Conservation (phyloP, 192 early-diverging fungal genomes). For the Anaeromyces robustus region DNA sequence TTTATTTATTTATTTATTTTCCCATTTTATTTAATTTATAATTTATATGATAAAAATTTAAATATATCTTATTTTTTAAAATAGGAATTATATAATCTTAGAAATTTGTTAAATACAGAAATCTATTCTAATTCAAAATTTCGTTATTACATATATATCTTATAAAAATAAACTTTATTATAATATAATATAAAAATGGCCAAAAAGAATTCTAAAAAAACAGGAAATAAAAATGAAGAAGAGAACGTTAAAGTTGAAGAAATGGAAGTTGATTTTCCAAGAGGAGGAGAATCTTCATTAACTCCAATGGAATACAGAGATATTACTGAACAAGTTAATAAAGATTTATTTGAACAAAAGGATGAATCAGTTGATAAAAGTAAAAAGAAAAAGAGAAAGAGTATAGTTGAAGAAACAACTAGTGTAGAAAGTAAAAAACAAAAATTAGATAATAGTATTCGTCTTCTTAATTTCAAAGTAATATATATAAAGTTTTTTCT, state of each 20-base stretch:
- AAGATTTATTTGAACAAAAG: conserved; percentile 33
- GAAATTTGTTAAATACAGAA: too few species aligned
- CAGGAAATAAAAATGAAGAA: background rate
- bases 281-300: conserved; percentile 62
- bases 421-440: background rate
- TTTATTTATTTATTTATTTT: too few species aligned
- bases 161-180: background rate
- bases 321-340: conserved; percentile 53
- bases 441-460: background rate
- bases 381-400: background rate
- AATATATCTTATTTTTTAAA: too few species aligned
- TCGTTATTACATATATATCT: too few species aligned
- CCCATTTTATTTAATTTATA: too few species aligned
- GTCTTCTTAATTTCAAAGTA: background rate
- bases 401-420: background rate
- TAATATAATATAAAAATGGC: background rate
- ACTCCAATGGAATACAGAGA: conserved; percentile 74
- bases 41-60: too few species aligned
- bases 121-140: too few species aligned
- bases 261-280: conserved; percentile 59
- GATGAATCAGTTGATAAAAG: background rate
- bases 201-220: background rate
- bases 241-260: background rate
- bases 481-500: background rate
- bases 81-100: too few species aligned